Base-by-base conservation (phyloP, 495 filamentous ascomycete species). In the Trichoderma orchidacearum region DNA sequence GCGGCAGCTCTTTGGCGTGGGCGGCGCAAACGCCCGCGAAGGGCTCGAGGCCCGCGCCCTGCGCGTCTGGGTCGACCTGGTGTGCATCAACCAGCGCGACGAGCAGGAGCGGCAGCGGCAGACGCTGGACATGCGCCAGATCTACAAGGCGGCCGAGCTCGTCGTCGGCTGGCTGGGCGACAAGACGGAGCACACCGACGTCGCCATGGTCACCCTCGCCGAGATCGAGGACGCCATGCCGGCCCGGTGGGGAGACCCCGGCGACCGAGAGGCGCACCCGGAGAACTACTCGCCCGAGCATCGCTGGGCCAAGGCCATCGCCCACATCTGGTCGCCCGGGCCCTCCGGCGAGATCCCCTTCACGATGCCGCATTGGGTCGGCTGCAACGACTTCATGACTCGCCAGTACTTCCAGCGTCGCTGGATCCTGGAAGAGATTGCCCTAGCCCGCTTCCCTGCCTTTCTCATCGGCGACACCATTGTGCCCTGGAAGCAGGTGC, bases 71-170 rank as follows among this genome's bases (percentile, higher is more conserved):
- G 62, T 68, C 25, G 65, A 66, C 52, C 56, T 62, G 23, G 38
- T 68, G 9, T 68, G 65, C 51, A 62, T 68, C 51, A 61, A 68
- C 35, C 65, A 68, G 25, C 53, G 53, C 23, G 63, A 68, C 48
- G 25, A 56, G 13, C 52, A 54, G 12, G 65, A 68, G 57, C 59
- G 63, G 32, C 60, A 57, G 3, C 35, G 59, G 5, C 65, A 68
- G 54, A 60, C 62, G 1, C 29, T 54, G 2, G 54, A 55, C 21
- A 67, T 67, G 65, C 57, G 56, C 17, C 34, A 56, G 6, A 62
- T 67, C 31, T 67, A 62, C 54, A n/a, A 59, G 29, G 30, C 58
- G 27, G 65, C 65, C 31, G 15, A 25, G 1, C 38, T 51, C 28
- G 63, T 67, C 8, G 51, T 61, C 21, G 64, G 57, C 18, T 66